Evolutionary conservation across 2,329 filamentous ascomycete species (phyloP).

Genomic region (Fusarium sp.): DNA sequence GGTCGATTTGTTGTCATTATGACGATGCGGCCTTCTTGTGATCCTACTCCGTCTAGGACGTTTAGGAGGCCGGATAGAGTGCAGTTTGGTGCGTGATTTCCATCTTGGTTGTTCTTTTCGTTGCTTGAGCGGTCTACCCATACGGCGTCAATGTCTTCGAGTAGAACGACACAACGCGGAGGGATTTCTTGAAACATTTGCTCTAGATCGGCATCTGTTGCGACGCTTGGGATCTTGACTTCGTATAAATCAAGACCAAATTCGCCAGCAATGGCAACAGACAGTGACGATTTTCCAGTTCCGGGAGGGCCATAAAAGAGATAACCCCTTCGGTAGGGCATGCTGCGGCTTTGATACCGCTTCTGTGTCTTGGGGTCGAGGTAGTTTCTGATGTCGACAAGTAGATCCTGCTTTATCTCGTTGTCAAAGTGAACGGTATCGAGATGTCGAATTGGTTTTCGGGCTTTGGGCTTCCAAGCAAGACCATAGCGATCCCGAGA

Average conservation of each 20-base stretch:
- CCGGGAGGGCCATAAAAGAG: slow-evolving; percentile 74
- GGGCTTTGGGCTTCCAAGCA: slow-evolving; percentile 61
- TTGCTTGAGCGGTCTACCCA: slow-evolving; percentile 45
- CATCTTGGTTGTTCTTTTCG: slow-evolving; percentile 31
- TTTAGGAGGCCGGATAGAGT: slow-evolving; percentile 77
- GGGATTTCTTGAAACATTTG: slow-evolving; percentile 66
- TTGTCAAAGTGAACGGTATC: slow-evolving; percentile 65
- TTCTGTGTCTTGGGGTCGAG: slow-evolving; percentile 60
- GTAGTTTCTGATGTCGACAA: slow-evolving; percentile 65
- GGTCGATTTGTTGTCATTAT: slow-evolving; percentile 80
- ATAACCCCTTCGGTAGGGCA: slow-evolving; percentile 63
- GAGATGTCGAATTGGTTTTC: slow-evolving; percentile 61
- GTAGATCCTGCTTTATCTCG: slow-evolving; percentile 58
- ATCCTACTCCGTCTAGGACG: slow-evolving; percentile 77
- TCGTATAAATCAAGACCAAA: slow-evolving; percentile 64
- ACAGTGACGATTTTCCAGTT: slow-evolving; percentile 70
- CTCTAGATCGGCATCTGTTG: slow-evolving; percentile 62
- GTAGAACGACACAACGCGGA: slow-evolving; percentile 63
- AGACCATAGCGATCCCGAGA: slow-evolving; percentile 59
- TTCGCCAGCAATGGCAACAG: slow-evolving; percentile 63
- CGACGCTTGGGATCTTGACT: slow-evolving; percentile 61
- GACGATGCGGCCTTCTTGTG: slow-evolving; percentile 76
- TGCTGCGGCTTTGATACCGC: slow-evolving; percentile 71
- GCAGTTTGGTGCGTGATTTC: slow-evolving; percentile 41
- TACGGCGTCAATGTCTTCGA: slow-evolving; percentile 66